Conservation (phyloP, 768 basidiomycete species). For the Collybia sp. region DNA sequence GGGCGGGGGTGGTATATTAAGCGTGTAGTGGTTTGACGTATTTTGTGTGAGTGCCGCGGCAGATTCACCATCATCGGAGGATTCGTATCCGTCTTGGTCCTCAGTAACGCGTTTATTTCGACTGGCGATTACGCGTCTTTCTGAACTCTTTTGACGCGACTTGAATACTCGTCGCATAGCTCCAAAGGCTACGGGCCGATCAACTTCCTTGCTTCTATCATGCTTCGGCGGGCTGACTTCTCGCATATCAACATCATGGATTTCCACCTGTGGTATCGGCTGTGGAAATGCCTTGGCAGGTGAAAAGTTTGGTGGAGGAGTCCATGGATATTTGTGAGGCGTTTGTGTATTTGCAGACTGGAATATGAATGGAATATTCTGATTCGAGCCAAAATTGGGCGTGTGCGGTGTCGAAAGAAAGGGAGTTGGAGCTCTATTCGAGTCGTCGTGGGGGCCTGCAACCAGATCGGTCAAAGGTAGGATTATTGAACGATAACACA, state of each 20-base stretch:
- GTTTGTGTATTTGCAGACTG: constrained; percentile 34
- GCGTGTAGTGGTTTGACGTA: constrained; percentile 77
- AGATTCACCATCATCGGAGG: constrained; percentile 34
- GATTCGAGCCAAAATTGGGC: constrained; percentile 61
- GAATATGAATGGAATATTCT: constrained; percentile 72
- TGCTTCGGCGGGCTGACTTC: constrained; percentile 59
- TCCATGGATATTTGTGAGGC: constrained; percentile 58
- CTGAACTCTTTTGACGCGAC: constrained; percentile 47
- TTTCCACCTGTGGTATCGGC: constrained; percentile 33
- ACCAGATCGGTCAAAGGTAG: constrained; percentile 3
- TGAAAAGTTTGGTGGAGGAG: constrained; percentile 57
- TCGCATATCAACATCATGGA: constrained; percentile 71
- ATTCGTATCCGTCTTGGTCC: constrained; percentile 35
- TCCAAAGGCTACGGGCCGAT: constrained; percentile 56
- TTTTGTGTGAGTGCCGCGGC: constrained; percentile 40
- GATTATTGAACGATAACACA: constrained; percentile 17
- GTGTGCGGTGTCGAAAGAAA: constrained; percentile 26
- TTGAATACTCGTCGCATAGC: constrained; percentile 64
- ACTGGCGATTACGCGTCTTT: constrained; percentile 14
- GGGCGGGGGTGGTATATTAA: constrained; percentile 68
- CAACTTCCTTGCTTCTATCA: constrained; percentile 35
- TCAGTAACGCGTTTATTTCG: constrained; percentile 24
- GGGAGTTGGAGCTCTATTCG: constrained; percentile 40
- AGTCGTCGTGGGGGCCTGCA: constrained; percentile 35
- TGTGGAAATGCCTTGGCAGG: constrained; percentile 56